These are phyloP conservation scores for Jaminaea rosea DNA, from an alignment of 1,284 basidiomycete species.

Conservation along the genomic window DNA sequence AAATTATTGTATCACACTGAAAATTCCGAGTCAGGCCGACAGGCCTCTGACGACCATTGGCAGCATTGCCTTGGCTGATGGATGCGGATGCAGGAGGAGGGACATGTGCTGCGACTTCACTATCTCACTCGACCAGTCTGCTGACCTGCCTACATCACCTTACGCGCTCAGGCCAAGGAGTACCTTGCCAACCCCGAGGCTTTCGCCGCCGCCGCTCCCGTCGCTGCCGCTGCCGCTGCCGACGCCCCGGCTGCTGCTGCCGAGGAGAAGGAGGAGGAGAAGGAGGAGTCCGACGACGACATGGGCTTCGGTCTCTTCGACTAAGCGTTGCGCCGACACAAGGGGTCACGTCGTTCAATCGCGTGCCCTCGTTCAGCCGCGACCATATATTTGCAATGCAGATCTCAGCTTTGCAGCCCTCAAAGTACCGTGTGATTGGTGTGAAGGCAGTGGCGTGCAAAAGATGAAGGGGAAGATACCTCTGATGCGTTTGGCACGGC, in stretches of 20 bases:
- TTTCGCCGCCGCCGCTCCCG: constrained; percentile 70
- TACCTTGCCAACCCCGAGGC: constrained; percentile 94
- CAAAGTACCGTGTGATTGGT: too few relatives aligned
- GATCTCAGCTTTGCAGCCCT: too few relatives aligned
- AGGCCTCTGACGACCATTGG: constrained; percentile 7
- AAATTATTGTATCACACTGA: constrained; percentile 55
- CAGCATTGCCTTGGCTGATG: constrained; percentile 4
- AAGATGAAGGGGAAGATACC: too few relatives aligned
- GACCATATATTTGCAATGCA: too few relatives aligned
- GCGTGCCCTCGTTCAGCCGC: too few relatives aligned
- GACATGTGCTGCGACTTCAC: neutral
- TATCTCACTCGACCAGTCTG: neutral
- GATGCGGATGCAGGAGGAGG: neutral
- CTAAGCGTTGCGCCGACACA: constrained; percentile 52
- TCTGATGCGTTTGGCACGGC: too few relatives aligned
- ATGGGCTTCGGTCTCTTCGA: constrained; percentile 66
- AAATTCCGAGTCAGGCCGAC: constrained; percentile 61
- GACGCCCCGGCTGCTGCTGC: constrained; percentile 53
- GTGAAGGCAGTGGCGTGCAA: too few relatives aligned
- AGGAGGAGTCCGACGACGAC: constrained; percentile 52
- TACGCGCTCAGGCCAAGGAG: constrained; percentile 76
- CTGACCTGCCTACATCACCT: neutral
- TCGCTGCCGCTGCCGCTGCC: constrained; percentile 55
- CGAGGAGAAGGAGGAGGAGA: constrained; percentile 61
- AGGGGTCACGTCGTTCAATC: too few relatives aligned